phyloP scores from a whole-genome alignment of 371 early-diverging fungal genomes.

The Batkoa obscura region DNA sequence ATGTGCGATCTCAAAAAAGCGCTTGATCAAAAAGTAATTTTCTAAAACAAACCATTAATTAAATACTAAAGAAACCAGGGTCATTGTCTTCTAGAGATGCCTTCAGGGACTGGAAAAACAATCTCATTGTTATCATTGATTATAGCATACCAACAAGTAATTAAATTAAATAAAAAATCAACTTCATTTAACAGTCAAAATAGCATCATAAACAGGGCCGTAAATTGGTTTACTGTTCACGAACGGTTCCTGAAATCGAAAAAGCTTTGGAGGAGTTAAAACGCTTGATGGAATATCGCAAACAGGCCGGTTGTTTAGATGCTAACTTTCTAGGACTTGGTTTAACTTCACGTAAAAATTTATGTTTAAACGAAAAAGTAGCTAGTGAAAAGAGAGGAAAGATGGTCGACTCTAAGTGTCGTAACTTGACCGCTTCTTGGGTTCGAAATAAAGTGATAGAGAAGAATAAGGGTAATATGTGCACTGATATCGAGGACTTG shows the following conservation, averaged over 20 bases:
- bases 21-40: constrained; percentile 66
- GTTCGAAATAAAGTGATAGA: constrained; percentile 30
- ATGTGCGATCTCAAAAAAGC: constrained; percentile 91
- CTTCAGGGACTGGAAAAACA: constrained; percentile 99
- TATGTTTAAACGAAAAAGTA: constrained; percentile 85
- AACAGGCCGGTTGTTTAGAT: not conserved
- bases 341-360: constrained; percentile 82
- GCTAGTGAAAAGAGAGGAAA: constrained; percentile 69
- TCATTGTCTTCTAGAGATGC: constrained; percentile 97
- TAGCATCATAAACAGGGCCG: constrained; percentile 71
- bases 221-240: constrained; percentile 96
- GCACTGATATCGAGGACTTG: constrained; percentile 24
- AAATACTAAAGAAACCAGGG: constrained; percentile 30
- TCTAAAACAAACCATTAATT: not conserved
- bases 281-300: constrained; percentile 73
- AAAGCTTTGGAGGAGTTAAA: constrained; percentile 95
- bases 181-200: constrained; percentile 8
- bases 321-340: constrained; percentile 77
- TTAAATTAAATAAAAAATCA: not conserved
- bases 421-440: constrained; percentile 88
- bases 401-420: constrained; percentile 78
- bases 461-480: constrained; percentile 3
- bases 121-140: constrained; percentile 90
- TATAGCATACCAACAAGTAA: constrained; percentile 88
- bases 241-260: constrained; percentile 98